Evolutionary conservation across 2,329 filamentous ascomycete genomes (phyloP).

Genomic region (Simplicillium sp.): DNA sequence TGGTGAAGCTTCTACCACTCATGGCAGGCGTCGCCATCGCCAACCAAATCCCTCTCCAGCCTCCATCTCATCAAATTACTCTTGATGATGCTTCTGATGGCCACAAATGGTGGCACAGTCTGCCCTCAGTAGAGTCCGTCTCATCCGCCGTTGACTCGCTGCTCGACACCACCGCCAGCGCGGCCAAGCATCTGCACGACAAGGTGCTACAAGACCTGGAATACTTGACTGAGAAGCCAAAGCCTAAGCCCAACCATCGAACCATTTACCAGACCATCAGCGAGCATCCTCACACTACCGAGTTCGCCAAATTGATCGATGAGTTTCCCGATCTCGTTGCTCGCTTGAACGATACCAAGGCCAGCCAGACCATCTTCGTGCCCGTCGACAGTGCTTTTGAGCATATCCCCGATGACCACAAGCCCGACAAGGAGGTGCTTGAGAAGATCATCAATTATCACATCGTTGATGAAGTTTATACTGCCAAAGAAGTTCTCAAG

Average conservation of each 20-base stretch:
- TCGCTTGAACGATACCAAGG: conserved; percentile 62
- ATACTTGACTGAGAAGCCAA: conserved; percentile 1
- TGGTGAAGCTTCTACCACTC: too few relatives aligned
- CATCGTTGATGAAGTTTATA: conserved; percentile 57
- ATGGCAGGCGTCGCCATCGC: too few relatives aligned
- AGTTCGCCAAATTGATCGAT: conserved; percentile 66
- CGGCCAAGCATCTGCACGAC: conserved; percentile 3
- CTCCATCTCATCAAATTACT: too few relatives aligned
- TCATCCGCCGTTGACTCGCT: too few relatives aligned
- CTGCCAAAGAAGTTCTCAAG: conserved; percentile 54
- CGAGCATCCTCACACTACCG: conserved; percentile 66
- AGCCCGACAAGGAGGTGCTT: conserved; percentile 61
- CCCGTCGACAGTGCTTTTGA: conserved; percentile 71
- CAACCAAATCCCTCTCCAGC: too few relatives aligned
- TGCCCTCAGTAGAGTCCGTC: too few relatives aligned
- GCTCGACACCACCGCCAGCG: not conserved
- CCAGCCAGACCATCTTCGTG: conserved; percentile 74
- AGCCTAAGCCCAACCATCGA: conserved; percentile 36
- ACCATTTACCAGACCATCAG: conserved; percentile 76
- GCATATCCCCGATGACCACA: conserved; percentile 38
- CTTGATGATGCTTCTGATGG: too few relatives aligned
- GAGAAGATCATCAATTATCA: conserved; percentile 68
- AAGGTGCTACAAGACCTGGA: conserved; percentile 2
- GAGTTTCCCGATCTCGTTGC: conserved; percentile 63
- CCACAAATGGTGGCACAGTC: too few relatives aligned